phyloP scores from a whole-genome alignment of 2,329 filamentous ascomycete species.

The Penicillium sp. region DNA sequence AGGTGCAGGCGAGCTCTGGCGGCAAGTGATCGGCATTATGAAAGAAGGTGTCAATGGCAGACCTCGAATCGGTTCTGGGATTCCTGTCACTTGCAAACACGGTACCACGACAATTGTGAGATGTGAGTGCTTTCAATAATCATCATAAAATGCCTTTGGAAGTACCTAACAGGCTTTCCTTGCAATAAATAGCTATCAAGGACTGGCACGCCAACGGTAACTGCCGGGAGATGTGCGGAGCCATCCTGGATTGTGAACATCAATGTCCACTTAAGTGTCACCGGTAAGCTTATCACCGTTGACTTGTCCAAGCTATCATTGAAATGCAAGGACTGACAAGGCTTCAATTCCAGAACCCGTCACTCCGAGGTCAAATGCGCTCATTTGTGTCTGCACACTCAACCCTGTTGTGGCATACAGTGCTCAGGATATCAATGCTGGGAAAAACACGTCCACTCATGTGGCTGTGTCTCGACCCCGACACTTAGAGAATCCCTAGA shows the following conservation, averaged over 20 bases:
- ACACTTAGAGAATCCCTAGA: too few species aligned
- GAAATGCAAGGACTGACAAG: not conserved
- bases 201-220: conserved; percentile 61
- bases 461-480: not conserved
- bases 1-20: conserved; percentile 53
- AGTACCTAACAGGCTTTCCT: not conserved
- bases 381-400: not conserved
- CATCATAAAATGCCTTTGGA: not conserved
- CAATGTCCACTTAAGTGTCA: conserved; percentile 56
- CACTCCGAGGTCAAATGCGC: conserved; percentile 4
- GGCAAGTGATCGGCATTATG: conserved; percentile 50
- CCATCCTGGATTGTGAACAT: conserved; percentile 54
- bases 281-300: conserved; percentile 38
- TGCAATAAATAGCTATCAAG: not conserved
- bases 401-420: conserved; percentile 3
- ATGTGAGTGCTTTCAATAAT: conserved; percentile 26
- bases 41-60: conserved; percentile 19
- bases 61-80: conserved; percentile 48
- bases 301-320: not conserved
- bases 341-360: not conserved
- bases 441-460: conserved; percentile 5
- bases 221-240: conserved; percentile 52
- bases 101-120: conserved; percentile 53
- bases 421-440: conserved; percentile 4
- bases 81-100: conserved; percentile 69